phyloP scores from a whole-genome alignment of 2,329 filamentous ascomycete genomes.

The Pseudogymnoascus pannorum region DNA sequence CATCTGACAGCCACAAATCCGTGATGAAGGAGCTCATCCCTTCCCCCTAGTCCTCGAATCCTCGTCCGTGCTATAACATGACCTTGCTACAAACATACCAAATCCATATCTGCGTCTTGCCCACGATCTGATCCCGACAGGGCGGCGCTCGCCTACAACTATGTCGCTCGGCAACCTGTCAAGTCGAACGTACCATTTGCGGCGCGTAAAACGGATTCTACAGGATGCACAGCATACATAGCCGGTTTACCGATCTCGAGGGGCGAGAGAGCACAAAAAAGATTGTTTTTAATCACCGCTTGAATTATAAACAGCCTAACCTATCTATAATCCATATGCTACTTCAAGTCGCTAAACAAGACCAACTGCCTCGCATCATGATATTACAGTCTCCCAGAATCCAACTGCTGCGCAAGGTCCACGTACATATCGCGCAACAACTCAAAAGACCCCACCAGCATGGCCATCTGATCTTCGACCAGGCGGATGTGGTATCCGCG shows the following conservation, averaged over 20 bases:
- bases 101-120: neutral
- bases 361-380: neutral
- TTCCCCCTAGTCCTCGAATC: neutral
- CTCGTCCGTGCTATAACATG: neutral
- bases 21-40: neutral
- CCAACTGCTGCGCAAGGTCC: neutral
- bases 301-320: neutral
- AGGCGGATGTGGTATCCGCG: neutral
- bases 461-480: neutral
- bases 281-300: neutral
- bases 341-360: neutral
- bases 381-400: neutral
- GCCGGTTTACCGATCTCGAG: neutral
- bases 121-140: neutral
- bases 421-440: neutral
- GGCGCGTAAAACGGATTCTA: neutral
- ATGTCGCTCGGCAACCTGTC: neutral
- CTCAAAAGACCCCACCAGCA: neutral
- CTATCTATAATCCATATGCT: neutral
- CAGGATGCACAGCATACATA: neutral
- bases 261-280: neutral
- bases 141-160: neutral
- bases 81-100: neutral
- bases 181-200: neutral
- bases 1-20: neutral